These are phyloP conservation scores for Marvania coccoides DNA, from an alignment of 139 green algal species.

Conservation along the genomic window DNA sequence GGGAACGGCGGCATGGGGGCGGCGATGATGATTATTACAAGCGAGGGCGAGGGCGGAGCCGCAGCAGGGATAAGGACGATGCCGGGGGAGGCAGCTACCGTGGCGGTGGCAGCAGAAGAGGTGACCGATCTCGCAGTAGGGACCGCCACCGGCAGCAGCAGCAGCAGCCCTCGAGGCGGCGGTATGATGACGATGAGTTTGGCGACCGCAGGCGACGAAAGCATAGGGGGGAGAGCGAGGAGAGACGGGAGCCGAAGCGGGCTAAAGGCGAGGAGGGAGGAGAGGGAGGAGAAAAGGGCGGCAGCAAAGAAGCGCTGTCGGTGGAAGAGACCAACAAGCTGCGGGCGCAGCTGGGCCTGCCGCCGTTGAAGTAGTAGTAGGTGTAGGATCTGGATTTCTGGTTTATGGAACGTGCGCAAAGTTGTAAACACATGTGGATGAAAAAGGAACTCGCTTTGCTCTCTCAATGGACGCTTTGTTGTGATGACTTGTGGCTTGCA, in stretches of 20 bases:
- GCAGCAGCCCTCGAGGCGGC: background rate
- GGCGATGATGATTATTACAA: background rate
- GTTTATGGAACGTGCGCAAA: background rate
- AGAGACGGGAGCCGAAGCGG: background rate
- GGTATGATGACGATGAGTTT: background rate
- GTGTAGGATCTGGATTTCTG: background rate
- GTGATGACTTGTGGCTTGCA: background rate
- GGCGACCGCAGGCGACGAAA: too few species aligned
- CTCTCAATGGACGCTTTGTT: background rate
- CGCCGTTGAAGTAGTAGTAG: conserved; percentile 45
- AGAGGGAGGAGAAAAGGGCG: conserved; percentile 3
- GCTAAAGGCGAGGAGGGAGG: background rate
- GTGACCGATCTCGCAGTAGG: too few species aligned
- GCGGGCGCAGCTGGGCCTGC: conserved; percentile 61
- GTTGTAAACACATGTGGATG: background rate
- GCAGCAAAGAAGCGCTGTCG: conserved; percentile 6
- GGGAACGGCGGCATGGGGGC: conserved; percentile 3
- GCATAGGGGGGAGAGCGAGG: too few species aligned
- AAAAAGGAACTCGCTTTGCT: background rate
- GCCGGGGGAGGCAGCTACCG: conserved; percentile 4
- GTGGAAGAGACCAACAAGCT: conserved; percentile 62
- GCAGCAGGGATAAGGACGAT: background rate
- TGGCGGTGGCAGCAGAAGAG: conserved; percentile 23
- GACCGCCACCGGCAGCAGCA: conserved; percentile 15
- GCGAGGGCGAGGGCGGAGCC: background rate